Conservation (phyloP, 805 yeast genomes). For the Blastobotrys robertii region DNA sequence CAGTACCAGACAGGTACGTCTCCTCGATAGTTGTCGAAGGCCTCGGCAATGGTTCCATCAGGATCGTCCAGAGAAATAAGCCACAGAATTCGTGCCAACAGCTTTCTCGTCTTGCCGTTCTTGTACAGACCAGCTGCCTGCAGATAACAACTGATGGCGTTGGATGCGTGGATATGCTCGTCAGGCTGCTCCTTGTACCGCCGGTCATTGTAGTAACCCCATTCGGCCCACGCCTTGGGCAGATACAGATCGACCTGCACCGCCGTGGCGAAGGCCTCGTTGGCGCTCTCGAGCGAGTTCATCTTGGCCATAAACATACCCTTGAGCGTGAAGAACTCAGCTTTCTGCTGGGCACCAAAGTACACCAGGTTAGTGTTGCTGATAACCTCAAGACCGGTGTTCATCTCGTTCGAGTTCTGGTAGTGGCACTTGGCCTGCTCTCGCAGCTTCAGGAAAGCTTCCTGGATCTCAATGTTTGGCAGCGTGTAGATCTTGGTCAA, state of each 20-base stretch:
- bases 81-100: conserved; percentile 88
- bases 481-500: conserved; percentile 86
- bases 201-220: conserved; percentile 94
- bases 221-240: conserved; percentile 99
- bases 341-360: conserved; percentile 95
- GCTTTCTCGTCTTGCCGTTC: conserved; percentile 79
- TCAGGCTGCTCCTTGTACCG: conserved; percentile 75
- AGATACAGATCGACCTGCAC: conserved; percentile 89
- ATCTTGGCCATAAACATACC: conserved; percentile 95
- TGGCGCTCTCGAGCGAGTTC: conserved; percentile 87
- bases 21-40: conserved; percentile 86
- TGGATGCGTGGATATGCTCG: conserved; percentile 77
- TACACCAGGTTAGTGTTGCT: conserved; percentile 92
- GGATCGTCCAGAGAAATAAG: conserved; percentile 83
- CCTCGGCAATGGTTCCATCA: conserved; percentile 67
- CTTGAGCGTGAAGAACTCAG: conserved; percentile 93
- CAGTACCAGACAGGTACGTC: conserved; percentile 99
- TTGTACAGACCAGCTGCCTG: conserved; percentile 97
- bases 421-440: conserved; percentile 98
- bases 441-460: conserved; percentile 87
- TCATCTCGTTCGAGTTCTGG: conserved; percentile 80
- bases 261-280: conserved; percentile 96
- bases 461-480: conserved; percentile 97
- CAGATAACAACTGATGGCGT: conserved; percentile 89
- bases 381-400: conserved; percentile 93